phyloP scores from a whole-genome alignment of 306 rosid genomes.

The Cajanus cajan region DNA sequence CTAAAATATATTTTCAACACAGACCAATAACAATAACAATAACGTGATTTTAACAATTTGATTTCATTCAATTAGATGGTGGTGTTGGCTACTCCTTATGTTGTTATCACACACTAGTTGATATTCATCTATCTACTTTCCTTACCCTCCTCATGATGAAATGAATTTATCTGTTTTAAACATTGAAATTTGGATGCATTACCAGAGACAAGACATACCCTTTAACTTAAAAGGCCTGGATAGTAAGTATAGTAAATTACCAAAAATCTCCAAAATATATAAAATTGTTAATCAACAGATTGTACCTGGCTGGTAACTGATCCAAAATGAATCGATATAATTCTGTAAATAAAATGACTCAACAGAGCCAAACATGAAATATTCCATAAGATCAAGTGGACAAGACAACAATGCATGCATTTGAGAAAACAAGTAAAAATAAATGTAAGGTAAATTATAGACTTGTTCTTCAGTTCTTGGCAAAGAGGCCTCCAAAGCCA shows the following conservation, averaged over 20 bases:
- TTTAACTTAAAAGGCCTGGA: background rate
- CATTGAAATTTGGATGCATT: background rate
- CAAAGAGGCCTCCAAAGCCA: conserved; percentile 81
- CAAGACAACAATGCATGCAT: conserved; percentile 21
- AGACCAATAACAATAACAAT: background rate
- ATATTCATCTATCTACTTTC: background rate
- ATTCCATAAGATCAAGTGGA: conserved; percentile 27
- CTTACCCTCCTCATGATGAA: background rate
- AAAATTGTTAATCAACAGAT: background rate
- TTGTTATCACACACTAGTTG: background rate
- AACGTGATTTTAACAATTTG: too few species aligned
- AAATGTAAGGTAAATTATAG: background rate
- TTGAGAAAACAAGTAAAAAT: background rate
- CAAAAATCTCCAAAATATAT: background rate
- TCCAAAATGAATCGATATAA: conserved; percentile 39
- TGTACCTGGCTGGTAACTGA: conserved; percentile 28
- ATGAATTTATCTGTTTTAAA: background rate
- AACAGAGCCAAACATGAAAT: conserved; percentile 13
- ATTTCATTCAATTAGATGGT: too few species aligned
- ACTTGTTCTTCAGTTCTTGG: conserved; percentile 45
- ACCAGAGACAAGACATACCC: background rate
- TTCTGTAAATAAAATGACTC: conserved; percentile 25
- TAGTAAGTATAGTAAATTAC: background rate
- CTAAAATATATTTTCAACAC: background rate
- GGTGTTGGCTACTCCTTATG: background rate